Evolutionary conservation across 2,329 filamentous ascomycete genomes (phyloP), one percentile per base, ranked within the genome.

Genomic region (Coniochaeta sp.): DNA sequence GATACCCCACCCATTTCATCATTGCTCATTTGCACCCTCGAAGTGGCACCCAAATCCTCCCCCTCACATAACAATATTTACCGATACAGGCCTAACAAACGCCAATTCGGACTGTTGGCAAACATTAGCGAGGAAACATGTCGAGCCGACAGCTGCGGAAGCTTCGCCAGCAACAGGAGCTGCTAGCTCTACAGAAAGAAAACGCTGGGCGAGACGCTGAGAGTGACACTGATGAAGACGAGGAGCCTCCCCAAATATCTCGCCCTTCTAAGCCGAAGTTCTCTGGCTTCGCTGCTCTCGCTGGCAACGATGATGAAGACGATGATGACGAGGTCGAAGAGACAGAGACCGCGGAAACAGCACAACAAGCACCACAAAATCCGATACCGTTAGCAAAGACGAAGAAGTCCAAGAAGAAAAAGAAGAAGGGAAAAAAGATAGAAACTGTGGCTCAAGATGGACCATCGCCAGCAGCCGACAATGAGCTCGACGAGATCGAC

Each of bases 401-500:
- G 63, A 72, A 68, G 59, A 73, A 65, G 62, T 36, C 63, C 59
- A 77, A 74, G 65, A 79, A 68, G 64, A 73, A 63, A 67, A 67
- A 56, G 60, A 71, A 68, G 64, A 71, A 71, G 64, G 65, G 64
- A 40, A 78, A 76, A 66, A 74, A 71, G 63, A 70, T 70, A 60
- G 78, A 76, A 62, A 74, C 71, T 44, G 68, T 63, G 30, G 57
- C 64, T 58, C 19, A 58, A 38, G 62, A 68, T 30, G 61, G 64
- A 61, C 30, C 24, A 17, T 32, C 32, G 38, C 19, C 63, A 10
- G 59, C 52, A 12, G 57, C 62, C 8, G 63, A 60, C 14, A 67
- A 67, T 28, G 73, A 71, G 0, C 71, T 77, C 24, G 82, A 85
- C 61, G 83, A 86, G 63, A 85, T 86, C 58, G 83, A 85, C 64